Percentiles rank a stretch among this genome's conserved stretches.
Evolutionary conservation across 805 yeast genomes (phyloP).

Genomic region (Candida michaelii): DNA sequence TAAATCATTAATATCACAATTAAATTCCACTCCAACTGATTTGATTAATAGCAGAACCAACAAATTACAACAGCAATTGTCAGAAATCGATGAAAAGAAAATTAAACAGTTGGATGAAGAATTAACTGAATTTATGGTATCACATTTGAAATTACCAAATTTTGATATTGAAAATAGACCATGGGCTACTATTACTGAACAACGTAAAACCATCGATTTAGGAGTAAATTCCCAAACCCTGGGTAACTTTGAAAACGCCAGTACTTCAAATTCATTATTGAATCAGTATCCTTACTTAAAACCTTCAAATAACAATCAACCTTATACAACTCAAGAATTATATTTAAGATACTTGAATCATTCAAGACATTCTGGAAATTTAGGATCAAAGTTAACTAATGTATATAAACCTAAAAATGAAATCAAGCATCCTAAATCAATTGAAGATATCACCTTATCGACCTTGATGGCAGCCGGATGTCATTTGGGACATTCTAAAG

Average conservation of each 20-base stretch:
- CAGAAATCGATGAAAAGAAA: conserved; percentile 28
- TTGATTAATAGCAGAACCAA: conserved; percentile 29
- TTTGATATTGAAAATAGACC: conserved; percentile 31
- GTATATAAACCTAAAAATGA: conserved; percentile 73
- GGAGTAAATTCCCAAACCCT: conserved; percentile 1
- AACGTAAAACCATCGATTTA: conserved; percentile 5
- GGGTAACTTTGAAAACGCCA: conserved; percentile 14
- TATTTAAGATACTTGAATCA: conserved; percentile 71
- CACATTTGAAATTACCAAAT: conserved; percentile 33
- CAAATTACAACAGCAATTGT: conserved; percentile 31
- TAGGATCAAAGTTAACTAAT: conserved; percentile 65
- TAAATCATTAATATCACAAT: conserved; percentile 25
- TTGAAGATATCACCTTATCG: conserved; percentile 61
- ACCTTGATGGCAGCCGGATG: conserved; percentile 88
- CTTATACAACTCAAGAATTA: conserved; percentile 77
- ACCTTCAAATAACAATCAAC: conserved; percentile 57
- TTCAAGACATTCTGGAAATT: conserved; percentile 47
- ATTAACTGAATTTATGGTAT: conserved; percentile 36
- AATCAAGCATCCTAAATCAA: conserved; percentile 55
- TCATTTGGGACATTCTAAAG: conserved; percentile 89
- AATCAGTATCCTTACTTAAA: conserved; percentile 59
- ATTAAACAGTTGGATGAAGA: conserved; percentile 41
- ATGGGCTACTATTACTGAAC: conserved; percentile 24
- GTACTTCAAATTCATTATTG: conserved; percentile 30
- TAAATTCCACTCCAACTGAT: conserved; percentile 35